These are phyloP conservation scores for Cetradonia linearis DNA, from an alignment of 495 filamentous ascomycete species.

Conservation along the genomic window DNA sequence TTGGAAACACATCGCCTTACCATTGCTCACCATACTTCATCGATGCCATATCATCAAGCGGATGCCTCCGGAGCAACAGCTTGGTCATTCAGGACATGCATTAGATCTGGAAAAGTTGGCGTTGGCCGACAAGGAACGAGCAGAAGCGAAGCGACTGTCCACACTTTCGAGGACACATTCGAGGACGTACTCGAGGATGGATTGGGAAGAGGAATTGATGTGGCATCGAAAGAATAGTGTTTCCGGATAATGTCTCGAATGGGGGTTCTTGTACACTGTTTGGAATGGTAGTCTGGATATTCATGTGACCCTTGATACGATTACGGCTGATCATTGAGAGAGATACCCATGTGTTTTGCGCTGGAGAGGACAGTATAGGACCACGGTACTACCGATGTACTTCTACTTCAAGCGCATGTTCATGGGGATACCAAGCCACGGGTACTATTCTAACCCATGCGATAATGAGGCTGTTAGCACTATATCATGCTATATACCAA, in stretches of 20 bases:
- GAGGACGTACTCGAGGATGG: background rate
- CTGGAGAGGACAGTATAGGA: background rate
- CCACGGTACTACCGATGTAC: background rate
- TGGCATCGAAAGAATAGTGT: constrained; percentile 1
- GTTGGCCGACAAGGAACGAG: background rate
- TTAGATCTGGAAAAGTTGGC: constrained; percentile 14
- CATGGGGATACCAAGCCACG: background rate
- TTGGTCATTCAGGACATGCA: background rate
- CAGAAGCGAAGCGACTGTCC: constrained; percentile 6
- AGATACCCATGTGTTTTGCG: background rate
- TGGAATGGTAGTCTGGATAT: background rate
- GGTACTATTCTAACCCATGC: no score
- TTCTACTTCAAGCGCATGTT: background rate
- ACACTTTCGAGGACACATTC: constrained; percentile 15
- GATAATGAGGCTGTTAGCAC: no score
- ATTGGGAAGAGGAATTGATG: constrained; percentile 12
- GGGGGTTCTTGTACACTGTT: background rate
- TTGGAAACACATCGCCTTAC: constrained; percentile 23
- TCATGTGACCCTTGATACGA: background rate
- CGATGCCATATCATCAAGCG: background rate
- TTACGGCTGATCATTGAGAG: background rate
- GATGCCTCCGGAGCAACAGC: background rate
- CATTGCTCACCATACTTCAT: background rate
- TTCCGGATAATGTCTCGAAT: background rate
- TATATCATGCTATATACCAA: no score